A percentile compares a stretch with the other conserved stretches of the same genome.
Evolutionary conservation across 805 yeast species (phyloP).

Genomic region (Metschnikowia corniflorae): DNA sequence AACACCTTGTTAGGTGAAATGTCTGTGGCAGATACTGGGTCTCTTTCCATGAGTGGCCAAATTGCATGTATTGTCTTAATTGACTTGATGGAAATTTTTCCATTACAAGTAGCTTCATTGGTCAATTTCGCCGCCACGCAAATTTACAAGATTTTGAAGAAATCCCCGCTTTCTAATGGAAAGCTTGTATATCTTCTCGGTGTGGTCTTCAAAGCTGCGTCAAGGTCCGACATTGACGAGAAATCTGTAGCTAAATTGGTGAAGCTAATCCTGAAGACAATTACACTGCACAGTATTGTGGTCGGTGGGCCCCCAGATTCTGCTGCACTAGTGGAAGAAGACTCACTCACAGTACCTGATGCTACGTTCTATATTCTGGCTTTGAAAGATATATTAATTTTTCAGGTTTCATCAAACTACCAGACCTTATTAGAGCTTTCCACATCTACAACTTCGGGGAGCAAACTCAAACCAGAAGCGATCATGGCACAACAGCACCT

Average conservation of each 20-base stretch:
- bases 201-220: slow-evolving; percentile 31
- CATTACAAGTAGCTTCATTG: slow-evolving; percentile 35
- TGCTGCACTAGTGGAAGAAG: slow-evolving; percentile 10
- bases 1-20: slow-evolving; percentile 31
- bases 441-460: slow-evolving; percentile 33
- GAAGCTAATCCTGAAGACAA: slow-evolving; percentile 30
- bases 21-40: slow-evolving; percentile 17
- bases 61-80: slow-evolving; percentile 31
- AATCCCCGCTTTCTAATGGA: slow-evolving; percentile 23
- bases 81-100: slow-evolving; percentile 36
- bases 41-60: slow-evolving; percentile 18
- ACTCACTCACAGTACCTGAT: slow-evolving; percentile 20
- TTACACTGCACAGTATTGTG: slow-evolving; percentile 20
- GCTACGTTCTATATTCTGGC: slow-evolving; percentile 30
- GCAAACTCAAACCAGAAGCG: slow-evolving; percentile 41
- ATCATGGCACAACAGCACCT: slow-evolving; percentile 39
- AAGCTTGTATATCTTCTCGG: slow-evolving; percentile 31
- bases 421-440: slow-evolving; percentile 35
- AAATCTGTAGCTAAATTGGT: slow-evolving; percentile 35
- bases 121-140: slow-evolving; percentile 32
- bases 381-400: slow-evolving; percentile 29
- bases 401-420: slow-evolving; percentile 35
- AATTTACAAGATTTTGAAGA: slow-evolving; percentile 39
- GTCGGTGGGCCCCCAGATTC: slow-evolving; percentile 11
- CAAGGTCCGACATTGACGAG: slow-evolving; percentile 38